Base-by-base conservation (phyloP, 768 basidiomycete genomes). In the Mycena venus region DNA sequence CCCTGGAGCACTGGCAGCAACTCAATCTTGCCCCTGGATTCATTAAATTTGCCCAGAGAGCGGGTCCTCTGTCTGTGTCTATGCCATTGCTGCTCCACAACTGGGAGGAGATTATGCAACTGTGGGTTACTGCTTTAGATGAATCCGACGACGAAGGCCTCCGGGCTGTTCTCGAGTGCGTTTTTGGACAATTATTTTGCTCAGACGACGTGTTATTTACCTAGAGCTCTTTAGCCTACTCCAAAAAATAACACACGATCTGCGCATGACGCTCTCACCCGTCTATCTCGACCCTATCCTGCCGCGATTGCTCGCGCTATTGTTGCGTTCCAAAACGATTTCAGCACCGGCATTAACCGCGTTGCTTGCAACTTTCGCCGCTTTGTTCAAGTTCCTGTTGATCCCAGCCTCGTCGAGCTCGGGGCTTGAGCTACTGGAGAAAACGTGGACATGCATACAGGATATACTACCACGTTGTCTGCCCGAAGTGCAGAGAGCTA, bases 41-140 rank as follows among this genome's bases (percentile, higher is more conserved):
- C 81, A 82, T 96, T 66, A 83, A 86, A 32, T 96, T 96, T 79
- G 91, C 92, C 2, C 86, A 88, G 70, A 88, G 88, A 73, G 91
- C 88, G 0, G 88, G 91, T 49, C 81, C 87, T 0, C 84, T 95
- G 44, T 91, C 93, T 7, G 88, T 90, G 3, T 95, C 94, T 6
- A 91, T 97, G 89, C 93, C 95, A 1, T 84, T 96, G 32, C 88
- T 97, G 17, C 85, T 97, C 10, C 94, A 95, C 78, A 92, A 96
- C 81, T 94, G 93, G 91, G 84, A 86, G 75, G 90, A 93, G 17
- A 87, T 97, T 2, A 84, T 93, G 25, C 84, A 88, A 2, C 75
- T 92, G 4, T 96, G 95, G 95, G 79, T 89, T 23, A 84, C 80
- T 12, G 90, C 91, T 0, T 79, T 94, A 36, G 87, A 88, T 51